phyloP scores from a whole-genome alignment of 1,284 basidiomycete genomes.

The Flammula alnicola region DNA sequence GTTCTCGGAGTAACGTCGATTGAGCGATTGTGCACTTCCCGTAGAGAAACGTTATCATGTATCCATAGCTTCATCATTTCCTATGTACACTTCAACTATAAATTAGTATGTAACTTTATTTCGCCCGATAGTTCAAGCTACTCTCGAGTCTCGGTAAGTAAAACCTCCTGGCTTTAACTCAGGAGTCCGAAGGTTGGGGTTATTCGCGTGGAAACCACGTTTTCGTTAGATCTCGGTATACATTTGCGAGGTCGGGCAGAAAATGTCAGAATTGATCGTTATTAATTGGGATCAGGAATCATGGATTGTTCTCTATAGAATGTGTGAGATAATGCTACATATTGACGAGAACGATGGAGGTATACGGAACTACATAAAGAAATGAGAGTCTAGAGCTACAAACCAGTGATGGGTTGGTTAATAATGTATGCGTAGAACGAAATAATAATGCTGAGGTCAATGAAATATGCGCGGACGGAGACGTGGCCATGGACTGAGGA shows the following conservation, averaged over 20 bases:
- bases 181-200: too few relatives aligned
- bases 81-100: too few relatives aligned
- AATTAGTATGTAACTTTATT: constrained; percentile 2
- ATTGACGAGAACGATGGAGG: constrained; percentile 9
- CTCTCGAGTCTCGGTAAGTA: background rate
- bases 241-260: background rate
- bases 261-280: constrained; percentile 6
- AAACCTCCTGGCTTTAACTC: background rate
- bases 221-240: constrained; percentile 1
- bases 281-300: constrained; percentile 14
- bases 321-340: constrained; percentile 31
- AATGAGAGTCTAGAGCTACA: constrained; percentile 21
- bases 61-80: constrained; percentile 20
- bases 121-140: background rate
- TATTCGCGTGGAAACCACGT: constrained; percentile 9
- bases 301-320: constrained; percentile 16
- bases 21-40: constrained; percentile 6
- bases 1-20: constrained; percentile 12
- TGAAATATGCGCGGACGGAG: constrained; percentile 12
- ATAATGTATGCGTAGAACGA: constrained; percentile 11
- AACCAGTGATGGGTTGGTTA: constrained; percentile 19
- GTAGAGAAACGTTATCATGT: constrained; percentile 14
- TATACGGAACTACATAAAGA: constrained; percentile 10
- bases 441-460: constrained; percentile 17
- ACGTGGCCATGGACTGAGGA: constrained; percentile 6